Conservation (phyloP, 352 stramenopile genomes). For the Globisporangium cederbergense region DNA sequence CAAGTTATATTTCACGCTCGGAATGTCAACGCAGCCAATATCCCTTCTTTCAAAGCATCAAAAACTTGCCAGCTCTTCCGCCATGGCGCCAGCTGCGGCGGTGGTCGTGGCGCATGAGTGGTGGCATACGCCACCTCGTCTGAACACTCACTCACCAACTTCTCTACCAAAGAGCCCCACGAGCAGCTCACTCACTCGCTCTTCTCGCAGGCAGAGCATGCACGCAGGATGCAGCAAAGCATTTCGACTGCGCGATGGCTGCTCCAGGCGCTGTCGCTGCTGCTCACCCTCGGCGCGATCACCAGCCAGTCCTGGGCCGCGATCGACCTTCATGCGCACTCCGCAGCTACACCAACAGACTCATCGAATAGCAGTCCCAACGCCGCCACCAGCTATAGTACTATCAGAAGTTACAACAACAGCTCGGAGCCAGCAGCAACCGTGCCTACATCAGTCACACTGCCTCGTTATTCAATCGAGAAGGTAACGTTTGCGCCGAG, state of each 20-base stretch:
- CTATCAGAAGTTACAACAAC: neutral
- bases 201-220: constrained; percentile 3
- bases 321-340: constrained; percentile 16
- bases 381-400: neutral
- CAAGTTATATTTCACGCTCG: too few species aligned
- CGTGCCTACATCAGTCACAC: neutral
- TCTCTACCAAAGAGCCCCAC: neutral
- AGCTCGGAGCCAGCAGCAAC: constrained; percentile 10
- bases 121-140: neutral
- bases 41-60: too few species aligned
- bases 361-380: neutral
- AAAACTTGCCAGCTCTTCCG: neutral
- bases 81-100: neutral
- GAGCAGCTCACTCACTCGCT: neutral
- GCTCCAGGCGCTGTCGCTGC: constrained; percentile 25
- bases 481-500: constrained; percentile 41
- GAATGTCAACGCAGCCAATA: too few species aligned
- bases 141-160: neutral
- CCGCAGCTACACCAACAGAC: neutral
- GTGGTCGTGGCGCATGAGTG: neutral
- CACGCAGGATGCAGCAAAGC: constrained; percentile 12
- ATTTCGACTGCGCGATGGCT: constrained; percentile 11
- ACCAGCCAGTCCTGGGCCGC: constrained; percentile 33
- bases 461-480: neutral
- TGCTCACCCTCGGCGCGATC: constrained; percentile 25